Percentiles rank a stretch among this genome's conserved stretches.
Evolutionary conservation across 2,329 filamentous ascomycete genomes (phyloP).

Genomic region (Ilyonectria mors-panacis): DNA sequence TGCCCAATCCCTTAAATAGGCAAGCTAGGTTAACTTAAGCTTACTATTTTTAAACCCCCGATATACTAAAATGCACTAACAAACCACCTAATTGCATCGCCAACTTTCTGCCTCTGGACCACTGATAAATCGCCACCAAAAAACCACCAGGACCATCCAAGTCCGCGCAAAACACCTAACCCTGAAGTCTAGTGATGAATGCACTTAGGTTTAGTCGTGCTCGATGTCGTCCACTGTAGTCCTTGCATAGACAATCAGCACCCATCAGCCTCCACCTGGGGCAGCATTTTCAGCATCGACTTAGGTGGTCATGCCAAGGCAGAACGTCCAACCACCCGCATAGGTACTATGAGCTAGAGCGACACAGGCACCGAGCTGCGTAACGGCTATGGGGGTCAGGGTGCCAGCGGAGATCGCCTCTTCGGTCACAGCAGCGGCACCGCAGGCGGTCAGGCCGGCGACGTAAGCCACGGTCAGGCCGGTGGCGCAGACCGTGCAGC

Average conservation of each 20-base stretch:
- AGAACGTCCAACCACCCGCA: slow-evolving; percentile 1
- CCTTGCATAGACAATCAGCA: neutral
- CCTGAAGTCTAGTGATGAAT: neutral
- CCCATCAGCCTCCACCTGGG: neutral
- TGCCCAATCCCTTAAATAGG: no score
- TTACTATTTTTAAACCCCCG: no score
- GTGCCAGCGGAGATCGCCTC: slow-evolving; percentile 14
- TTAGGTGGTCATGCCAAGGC: neutral
- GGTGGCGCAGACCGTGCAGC: slow-evolving; percentile 17
- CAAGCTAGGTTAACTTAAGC: no score
- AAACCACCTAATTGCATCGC: neutral
- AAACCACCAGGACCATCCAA: neutral
- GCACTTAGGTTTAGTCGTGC: neutral
- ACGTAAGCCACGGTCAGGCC: slow-evolving; percentile 9
- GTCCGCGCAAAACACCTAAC: neutral
- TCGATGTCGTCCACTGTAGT: neutral
- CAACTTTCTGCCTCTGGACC: neutral
- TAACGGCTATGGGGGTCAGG: slow-evolving; percentile 1
- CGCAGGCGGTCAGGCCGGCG: slow-evolving; percentile 14
- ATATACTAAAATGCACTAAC: no score
- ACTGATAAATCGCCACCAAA: neutral
- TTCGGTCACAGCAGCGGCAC: slow-evolving; percentile 6
- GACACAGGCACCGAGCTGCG: neutral
- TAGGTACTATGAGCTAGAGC: neutral
- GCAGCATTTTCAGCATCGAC: neutral